A percentile compares a stretch with the other conserved stretches of the same genome.
Evolutionary conservation across 306 rosid genomes (phyloP).

Genomic region (Dryas octopetala): DNA sequence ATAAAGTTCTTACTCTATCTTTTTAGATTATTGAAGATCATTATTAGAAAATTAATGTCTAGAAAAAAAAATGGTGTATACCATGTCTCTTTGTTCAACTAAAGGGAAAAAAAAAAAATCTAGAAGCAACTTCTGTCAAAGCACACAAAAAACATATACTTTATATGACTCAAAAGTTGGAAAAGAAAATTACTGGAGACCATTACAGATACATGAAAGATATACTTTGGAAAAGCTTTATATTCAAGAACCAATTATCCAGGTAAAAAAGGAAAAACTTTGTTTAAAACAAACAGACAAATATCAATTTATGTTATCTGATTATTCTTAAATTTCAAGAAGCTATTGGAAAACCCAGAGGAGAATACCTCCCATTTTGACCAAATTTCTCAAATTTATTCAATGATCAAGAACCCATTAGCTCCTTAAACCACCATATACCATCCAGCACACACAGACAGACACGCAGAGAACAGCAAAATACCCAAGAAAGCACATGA

Average conservation of each 20-base stretch:
- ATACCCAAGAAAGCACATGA: not conserved
- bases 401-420: not conserved
- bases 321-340: not conserved
- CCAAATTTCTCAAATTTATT: constrained; percentile 5
- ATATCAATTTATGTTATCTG: not conserved
- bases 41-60: not conserved
- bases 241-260: not conserved
- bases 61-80: not conserved
- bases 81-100: constrained; percentile 1
- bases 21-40: not conserved
- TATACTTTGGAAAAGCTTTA: not conserved
- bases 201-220: not conserved
- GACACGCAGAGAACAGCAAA: not conserved
- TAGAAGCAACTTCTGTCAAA: not conserved
- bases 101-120: not conserved
- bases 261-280: not conserved
- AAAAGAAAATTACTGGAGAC: not conserved
- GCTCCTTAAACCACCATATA: not conserved
- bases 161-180: not conserved
- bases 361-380: not conserved
- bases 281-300: not conserved
- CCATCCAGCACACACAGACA: not conserved
- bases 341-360: not conserved
- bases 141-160: not conserved
- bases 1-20: not conserved